Evolutionary conservation across 176 grass and related monocot genomes (phyloP).

Genomic region (Triticum timopheevii): DNA sequence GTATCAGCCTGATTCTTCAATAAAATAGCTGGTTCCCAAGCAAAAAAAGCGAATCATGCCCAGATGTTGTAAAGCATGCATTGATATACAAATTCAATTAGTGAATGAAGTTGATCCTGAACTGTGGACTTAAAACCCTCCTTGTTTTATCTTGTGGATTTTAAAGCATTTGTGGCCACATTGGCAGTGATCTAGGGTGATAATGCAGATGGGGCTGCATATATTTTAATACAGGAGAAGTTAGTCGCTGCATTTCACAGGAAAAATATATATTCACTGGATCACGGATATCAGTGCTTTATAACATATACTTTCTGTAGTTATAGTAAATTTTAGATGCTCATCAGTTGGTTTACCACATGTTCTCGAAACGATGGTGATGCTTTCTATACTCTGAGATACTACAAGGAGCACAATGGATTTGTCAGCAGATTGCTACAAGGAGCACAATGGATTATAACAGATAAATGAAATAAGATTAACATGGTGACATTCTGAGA

Average conservation of each 20-base stretch:
- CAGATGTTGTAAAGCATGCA: slow-evolving; percentile 34
- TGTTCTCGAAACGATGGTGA: neutral
- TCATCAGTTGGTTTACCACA: neutral
- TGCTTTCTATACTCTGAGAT: too few species aligned
- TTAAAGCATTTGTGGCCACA: neutral
- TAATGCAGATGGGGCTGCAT: neutral
- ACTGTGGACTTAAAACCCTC: too few species aligned
- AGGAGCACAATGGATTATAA: neutral
- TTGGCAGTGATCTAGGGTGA: neutral
- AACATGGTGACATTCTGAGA: neutral
- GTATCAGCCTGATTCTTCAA: neutral
- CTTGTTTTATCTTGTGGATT: too few species aligned
- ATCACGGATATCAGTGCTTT: neutral
- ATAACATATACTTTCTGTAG: neutral
- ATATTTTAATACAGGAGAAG: neutral
- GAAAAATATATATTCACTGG: neutral
- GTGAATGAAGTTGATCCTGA: too few species aligned
- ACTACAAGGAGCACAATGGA: too few species aligned
- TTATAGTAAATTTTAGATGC: neutral
- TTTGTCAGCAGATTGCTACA: neutral
- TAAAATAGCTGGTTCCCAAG: neutral
- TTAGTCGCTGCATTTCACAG: neutral
- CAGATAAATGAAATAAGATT: neutral
- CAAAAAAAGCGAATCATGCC: neutral
- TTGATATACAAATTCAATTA: slow-evolving; percentile 31